These are phyloP conservation scores for Rhynchosporium graminicola DNA, from an alignment of 2,329 filamentous ascomycete genomes.

Conservation along the genomic window DNA sequence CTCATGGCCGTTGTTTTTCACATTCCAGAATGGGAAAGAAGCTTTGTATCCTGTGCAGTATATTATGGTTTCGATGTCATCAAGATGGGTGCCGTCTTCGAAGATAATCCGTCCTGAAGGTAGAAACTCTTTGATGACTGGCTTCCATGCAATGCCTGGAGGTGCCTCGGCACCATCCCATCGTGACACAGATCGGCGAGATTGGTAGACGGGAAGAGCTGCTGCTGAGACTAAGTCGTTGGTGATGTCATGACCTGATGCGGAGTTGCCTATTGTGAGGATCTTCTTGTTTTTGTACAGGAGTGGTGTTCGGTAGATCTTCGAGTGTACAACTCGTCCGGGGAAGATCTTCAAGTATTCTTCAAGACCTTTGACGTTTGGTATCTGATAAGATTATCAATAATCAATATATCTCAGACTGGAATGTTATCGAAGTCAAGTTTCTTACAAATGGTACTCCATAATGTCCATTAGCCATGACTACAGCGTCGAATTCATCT, in stretches of 20 bases:
- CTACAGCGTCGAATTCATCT: constrained; percentile 65
- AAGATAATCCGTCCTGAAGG: constrained; percentile 54
- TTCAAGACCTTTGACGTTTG: constrained; percentile 58
- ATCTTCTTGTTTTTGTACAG: constrained; percentile 69
- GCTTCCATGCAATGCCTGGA: constrained; percentile 54
- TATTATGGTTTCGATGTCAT: constrained; percentile 70
- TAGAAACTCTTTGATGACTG: constrained; percentile 49
- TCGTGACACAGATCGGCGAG: constrained; percentile 49
- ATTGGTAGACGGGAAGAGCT: constrained; percentile 51
- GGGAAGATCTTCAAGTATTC: constrained; percentile 61
- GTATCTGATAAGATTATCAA: constrained; percentile 44
- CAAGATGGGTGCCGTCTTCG: constrained; percentile 61
- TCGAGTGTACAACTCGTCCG: constrained; percentile 68
- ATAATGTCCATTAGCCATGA: constrained; percentile 76
- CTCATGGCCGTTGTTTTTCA: constrained; percentile 45
- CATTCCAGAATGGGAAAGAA: constrained; percentile 70
- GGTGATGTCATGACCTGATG: constrained; percentile 81
- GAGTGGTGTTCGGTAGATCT: constrained; percentile 70
- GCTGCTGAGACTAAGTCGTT: constrained; percentile 54
- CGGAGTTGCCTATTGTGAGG: constrained; percentile 79
- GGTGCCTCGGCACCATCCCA: constrained; percentile 54
- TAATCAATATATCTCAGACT: not conserved
- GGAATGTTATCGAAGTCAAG: not conserved
- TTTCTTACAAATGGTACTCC: constrained; percentile 59
- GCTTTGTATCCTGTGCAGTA: constrained; percentile 90